Conservation (phyloP, 805 yeast genomes). For the Saturnispora sanitii region DNA sequence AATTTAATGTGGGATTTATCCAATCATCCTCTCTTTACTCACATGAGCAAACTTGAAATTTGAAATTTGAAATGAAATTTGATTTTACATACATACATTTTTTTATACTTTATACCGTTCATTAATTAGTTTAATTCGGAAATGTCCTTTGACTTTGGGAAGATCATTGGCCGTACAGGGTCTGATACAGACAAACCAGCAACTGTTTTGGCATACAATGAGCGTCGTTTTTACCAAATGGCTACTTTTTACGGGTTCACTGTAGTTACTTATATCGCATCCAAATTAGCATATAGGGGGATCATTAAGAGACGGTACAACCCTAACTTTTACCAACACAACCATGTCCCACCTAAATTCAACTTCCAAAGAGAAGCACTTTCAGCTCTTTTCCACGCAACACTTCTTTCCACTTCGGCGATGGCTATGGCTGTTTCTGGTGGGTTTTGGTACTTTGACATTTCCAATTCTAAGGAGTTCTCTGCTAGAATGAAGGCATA, state of each 20-base stretch:
- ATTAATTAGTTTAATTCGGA: not conserved
- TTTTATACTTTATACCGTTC: too few species aligned
- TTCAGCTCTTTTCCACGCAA: slow-evolving; percentile 74
- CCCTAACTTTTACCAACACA: slow-evolving; percentile 74
- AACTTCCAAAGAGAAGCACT: slow-evolving; percentile 77
- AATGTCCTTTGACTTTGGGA: slow-evolving; percentile 23
- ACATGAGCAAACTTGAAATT: not conserved
- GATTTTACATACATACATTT: too few species aligned
- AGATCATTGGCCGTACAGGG: slow-evolving; percentile 21
- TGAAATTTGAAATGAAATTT: not conserved
- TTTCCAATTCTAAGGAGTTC: slow-evolving; percentile 59
- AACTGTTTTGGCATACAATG: slow-evolving; percentile 39
- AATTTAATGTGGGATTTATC: slow-evolving; percentile 26
- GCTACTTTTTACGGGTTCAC: slow-evolving; percentile 64
- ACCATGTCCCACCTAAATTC: slow-evolving; percentile 78
- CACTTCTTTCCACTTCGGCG: slow-evolving; percentile 62
- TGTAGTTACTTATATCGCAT: slow-evolving; percentile 56
- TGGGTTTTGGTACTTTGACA: slow-evolving; percentile 70
- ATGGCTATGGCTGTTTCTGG: slow-evolving; percentile 68
- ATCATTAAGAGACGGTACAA: slow-evolving; percentile 61
- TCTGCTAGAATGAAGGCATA: slow-evolving; percentile 53
- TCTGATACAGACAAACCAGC: slow-evolving; percentile 21
- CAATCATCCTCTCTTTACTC: not conserved
- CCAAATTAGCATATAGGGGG: slow-evolving; percentile 67
- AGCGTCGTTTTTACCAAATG: slow-evolving; percentile 64